Conservation (phyloP, 2,329 filamentous ascomycete genomes). For the Pezicula carpinea region DNA sequence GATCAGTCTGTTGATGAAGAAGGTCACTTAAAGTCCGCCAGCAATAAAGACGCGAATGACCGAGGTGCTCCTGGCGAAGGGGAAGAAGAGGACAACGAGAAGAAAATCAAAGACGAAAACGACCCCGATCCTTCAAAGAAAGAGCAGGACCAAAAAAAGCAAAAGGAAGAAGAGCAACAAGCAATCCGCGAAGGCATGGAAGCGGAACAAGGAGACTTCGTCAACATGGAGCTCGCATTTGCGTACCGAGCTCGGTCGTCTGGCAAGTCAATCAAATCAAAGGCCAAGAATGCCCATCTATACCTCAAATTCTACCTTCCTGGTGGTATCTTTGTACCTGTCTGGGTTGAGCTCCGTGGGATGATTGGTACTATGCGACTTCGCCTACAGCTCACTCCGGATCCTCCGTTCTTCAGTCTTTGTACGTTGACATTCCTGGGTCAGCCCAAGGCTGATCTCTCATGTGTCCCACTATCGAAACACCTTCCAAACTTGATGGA, state of each 20-base stretch:
- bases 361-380: slow-evolving; percentile 66
- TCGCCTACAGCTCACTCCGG: slow-evolving; percentile 67
- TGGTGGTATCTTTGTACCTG: slow-evolving; percentile 48
- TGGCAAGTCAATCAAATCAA: slow-evolving; percentile 53
- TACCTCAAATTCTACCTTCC: slow-evolving; percentile 67
- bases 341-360: slow-evolving; percentile 72
- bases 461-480: slow-evolving; percentile 65
- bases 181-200: slow-evolving; percentile 55
- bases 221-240: slow-evolving; percentile 72
- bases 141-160: slow-evolving; percentile 20
- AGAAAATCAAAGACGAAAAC: slow-evolving; percentile 30
- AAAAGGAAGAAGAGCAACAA: slow-evolving; percentile 34
- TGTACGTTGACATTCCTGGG: slow-evolving; percentile 72
- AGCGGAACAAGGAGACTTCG: slow-evolving; percentile 72
- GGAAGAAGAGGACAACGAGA: slow-evolving; percentile 23
- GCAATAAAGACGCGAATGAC: slow-evolving; percentile 42
- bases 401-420: slow-evolving; percentile 73
- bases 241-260: slow-evolving; percentile 64
- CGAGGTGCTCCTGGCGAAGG: slow-evolving; percentile 39
- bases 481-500: slow-evolving; percentile 71
- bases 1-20: slow-evolving; percentile 54
- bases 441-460: slow-evolving; percentile 67
- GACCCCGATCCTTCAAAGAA: slow-evolving; percentile 29
- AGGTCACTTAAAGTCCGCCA: slow-evolving; percentile 43
- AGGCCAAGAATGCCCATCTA: slow-evolving; percentile 68